Evolutionary conservation across 1,139 yeast species (phyloP), one percentile per base, ranked within the genome.

Genomic region (Geotrichum klebahnii): DNA sequence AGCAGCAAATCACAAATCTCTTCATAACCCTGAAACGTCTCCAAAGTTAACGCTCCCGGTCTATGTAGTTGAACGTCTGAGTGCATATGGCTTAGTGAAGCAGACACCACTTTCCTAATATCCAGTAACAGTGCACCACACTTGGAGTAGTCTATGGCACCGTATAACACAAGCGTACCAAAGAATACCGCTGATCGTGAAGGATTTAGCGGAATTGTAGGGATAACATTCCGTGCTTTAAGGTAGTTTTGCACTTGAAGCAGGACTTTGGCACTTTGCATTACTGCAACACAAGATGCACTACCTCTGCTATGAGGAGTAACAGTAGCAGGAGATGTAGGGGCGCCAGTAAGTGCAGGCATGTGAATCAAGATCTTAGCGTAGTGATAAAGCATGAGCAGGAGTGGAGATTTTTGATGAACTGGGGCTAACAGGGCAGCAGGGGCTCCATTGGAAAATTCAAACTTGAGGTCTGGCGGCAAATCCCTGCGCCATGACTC

Each of bases 51-150:
- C 5, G 61, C 53, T 3, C 67, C 67, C 1, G 66, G 66, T 20
- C 59, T 46, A 26, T 51, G 58, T 16, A 50, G 50, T 50, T 62
- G 59, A 52, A 61, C 52, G 42, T 64, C 66, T 8, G 54, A 46
- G 44, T 61, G 55, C 12, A 64, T 50, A 46, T 59, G 59, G 33
- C 59, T 60, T 33, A 60, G 54, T 14, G 59, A 50, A 22, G 54
- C 53, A 1, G 60, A 53, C 51, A 68, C 51, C 34, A 62, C 53
- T 43, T 69, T 73, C 56, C 81, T 83, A 63, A 83, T 80, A 46
- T 82, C 87, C 61, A 79, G 84, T 60, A 82, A 80, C 52, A 88
- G 67, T 0, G 92, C 82, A 0, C 96, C 96, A 23, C 92, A 89
- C 62, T 86, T 81, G 2, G 88, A 82, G 63, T 86, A 87, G 57